A percentile compares a stretch with the other conserved stretches of the same genome.
Evolutionary conservation across 352 stramenopile genomes (phyloP).

Genomic region (Pythium chondricola): DNA sequence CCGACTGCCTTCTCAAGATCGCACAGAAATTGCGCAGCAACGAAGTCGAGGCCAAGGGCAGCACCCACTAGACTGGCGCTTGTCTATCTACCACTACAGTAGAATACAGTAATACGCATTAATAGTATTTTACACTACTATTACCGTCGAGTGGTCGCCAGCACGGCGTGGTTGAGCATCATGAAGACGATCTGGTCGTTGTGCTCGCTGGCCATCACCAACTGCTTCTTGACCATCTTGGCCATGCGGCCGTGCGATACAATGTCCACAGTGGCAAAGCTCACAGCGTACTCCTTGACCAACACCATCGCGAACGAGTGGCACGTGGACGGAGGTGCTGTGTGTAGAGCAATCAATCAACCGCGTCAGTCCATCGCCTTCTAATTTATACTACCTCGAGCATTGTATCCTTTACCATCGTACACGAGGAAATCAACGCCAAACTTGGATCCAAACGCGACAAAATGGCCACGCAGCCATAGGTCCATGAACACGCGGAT

Average conservation of each 20-base stretch:
- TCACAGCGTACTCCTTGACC: slow-evolving; percentile 36
- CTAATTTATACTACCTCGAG: too few relatives aligned
- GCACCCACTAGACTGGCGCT: not conserved
- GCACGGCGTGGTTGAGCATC: slow-evolving; percentile 49
- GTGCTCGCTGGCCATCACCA: slow-evolving; percentile 41
- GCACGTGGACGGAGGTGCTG: slow-evolving; percentile 29
- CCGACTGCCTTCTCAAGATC: slow-evolving; percentile 53
- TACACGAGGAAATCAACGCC: slow-evolving; percentile 79
- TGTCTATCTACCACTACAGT: too few relatives aligned
- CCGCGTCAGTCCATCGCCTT: not conserved
- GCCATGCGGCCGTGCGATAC: slow-evolving; percentile 59
- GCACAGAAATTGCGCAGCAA: slow-evolving; percentile 70
- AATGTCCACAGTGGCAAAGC: slow-evolving; percentile 42
- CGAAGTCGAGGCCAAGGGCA: slow-evolving; percentile 48
- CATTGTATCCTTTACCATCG: slow-evolving; percentile 42
- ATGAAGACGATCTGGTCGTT: slow-evolving; percentile 40
- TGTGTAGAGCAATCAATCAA: not conserved
- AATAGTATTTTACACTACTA: too few relatives aligned
- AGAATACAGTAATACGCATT: too few relatives aligned
- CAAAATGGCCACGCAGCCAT: slow-evolving; percentile 56
- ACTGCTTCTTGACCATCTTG: slow-evolving; percentile 71
- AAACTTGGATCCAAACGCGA: slow-evolving; percentile 78
- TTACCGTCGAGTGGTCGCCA: slow-evolving; percentile 34
- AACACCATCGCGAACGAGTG: slow-evolving; percentile 52
- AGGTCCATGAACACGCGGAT: slow-evolving; percentile 58